A percentile compares a stretch with the other conserved stretches of the same genome.
Evolutionary conservation across 805 yeast genomes (phyloP).

Genomic region (Ogataea kodamae): DNA sequence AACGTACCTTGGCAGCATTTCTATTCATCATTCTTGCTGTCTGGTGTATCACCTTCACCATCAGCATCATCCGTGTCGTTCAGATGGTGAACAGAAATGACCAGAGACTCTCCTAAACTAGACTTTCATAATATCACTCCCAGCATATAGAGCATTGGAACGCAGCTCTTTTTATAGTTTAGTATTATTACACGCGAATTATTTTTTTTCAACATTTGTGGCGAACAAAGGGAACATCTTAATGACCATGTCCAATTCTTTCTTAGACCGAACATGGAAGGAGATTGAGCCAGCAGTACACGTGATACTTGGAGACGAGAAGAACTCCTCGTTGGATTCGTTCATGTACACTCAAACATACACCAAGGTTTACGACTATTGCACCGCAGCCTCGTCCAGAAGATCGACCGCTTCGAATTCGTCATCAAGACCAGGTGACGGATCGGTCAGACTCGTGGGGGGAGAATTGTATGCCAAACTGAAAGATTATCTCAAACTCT

Average conservation of each 20-base stretch:
- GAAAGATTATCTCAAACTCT: conserved; percentile 59
- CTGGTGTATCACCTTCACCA: conserved; percentile 84
- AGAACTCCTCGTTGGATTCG: conserved; percentile 57
- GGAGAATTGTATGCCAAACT: conserved; percentile 81
- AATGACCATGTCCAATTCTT: conserved; percentile 21
- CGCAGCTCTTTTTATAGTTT: no score
- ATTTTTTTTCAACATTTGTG: conserved; percentile 14
- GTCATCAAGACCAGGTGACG: conserved; percentile 24
- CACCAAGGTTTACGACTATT: conserved; percentile 89
- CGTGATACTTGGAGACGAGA: conserved; percentile 66
- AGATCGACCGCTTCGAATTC: conserved; percentile 31
- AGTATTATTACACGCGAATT: conserved; percentile 12
- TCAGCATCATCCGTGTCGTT: conserved; percentile 80
- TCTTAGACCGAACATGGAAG: conserved; percentile 54
- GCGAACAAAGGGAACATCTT: conserved; percentile 13
- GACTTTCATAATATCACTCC: no score
- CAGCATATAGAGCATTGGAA: no score
- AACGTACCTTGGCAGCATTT: conserved; percentile 74
- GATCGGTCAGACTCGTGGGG: conserved; percentile 58
- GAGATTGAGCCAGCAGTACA: conserved; percentile 74
- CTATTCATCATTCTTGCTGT: conserved; percentile 67
- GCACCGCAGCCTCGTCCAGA: conserved; percentile 72
- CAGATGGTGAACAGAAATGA: conserved; percentile 46
- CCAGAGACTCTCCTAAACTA: conserved; percentile 9
- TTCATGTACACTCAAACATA: conserved; percentile 85